phyloP scores from a whole-genome alignment of 768 basidiomycete genomes.

The Steccherinum ochraceum region DNA sequence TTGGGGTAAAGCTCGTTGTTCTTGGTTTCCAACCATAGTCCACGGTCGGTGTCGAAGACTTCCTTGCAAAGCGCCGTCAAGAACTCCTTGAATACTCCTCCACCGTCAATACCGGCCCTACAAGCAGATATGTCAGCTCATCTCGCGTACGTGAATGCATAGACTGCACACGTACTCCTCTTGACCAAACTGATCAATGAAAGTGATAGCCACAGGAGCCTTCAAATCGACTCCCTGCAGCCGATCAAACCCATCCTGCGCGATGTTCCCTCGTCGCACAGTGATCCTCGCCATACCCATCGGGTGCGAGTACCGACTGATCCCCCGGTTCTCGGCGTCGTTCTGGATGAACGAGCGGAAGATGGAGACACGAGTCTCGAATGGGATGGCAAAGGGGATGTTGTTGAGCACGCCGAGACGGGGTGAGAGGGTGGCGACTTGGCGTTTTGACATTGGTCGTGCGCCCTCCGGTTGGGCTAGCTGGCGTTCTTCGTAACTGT shows the following conservation, averaged over 20 bases:
- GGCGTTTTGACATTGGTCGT: constrained; percentile 52
- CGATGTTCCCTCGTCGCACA: constrained; percentile 70
- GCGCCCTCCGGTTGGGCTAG: constrained; percentile 24
- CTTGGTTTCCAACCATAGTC: constrained; percentile 86
- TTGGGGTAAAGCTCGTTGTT: constrained; percentile 96
- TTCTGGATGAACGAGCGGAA: constrained; percentile 79
- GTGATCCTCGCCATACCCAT: constrained; percentile 33
- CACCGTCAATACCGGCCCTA: constrained; percentile 91
- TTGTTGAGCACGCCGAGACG: constrained; percentile 90
- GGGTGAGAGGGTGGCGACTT: constrained; percentile 71
- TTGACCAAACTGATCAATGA: constrained; percentile 84
- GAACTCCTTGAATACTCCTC: constrained; percentile 97
- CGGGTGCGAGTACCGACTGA: constrained; percentile 14
- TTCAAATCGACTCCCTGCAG: constrained; percentile 77
- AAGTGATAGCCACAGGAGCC: constrained; percentile 80
- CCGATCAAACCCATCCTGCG: constrained; percentile 88
- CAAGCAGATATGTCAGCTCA: constrained; percentile 7
- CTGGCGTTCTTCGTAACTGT: constrained; percentile 64
- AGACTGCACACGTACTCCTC: constrained; percentile 56
- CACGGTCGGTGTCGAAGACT: constrained; percentile 91
- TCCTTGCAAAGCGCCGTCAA: constrained; percentile 90
- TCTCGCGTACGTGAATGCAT: neutral
- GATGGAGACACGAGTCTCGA: constrained; percentile 83
- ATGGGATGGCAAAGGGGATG: constrained; percentile 93
- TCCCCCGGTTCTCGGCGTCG: constrained; percentile 34